Evolutionary conservation across 768 basidiomycete species (phyloP).

Genomic region (Favolaschia claudopus): DNA sequence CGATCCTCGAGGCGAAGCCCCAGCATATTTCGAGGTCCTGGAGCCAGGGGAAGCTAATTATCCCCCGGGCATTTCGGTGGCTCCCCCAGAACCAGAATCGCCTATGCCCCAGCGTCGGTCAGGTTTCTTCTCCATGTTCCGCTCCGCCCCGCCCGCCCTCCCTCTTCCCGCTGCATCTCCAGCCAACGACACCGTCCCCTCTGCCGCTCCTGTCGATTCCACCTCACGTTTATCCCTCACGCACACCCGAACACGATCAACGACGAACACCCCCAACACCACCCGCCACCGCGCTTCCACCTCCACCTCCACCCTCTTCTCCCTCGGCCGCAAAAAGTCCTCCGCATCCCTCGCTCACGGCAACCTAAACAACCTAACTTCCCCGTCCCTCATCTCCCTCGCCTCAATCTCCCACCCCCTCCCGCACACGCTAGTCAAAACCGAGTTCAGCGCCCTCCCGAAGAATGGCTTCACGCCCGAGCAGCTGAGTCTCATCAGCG

Average conservation of each 20-base stretch:
- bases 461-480: slow-evolving; percentile 67
- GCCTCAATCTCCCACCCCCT: slow-evolving; percentile 80
- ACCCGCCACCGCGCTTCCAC: slow-evolving; percentile 45
- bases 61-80: slow-evolving; percentile 19
- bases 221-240: slow-evolving; percentile 7
- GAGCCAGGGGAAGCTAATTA: slow-evolving; percentile 30
- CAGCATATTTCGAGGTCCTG: slow-evolving; percentile 71
- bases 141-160: slow-evolving; percentile 34
- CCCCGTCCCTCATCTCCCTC: slow-evolving; percentile 75
- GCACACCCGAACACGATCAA: slow-evolving; percentile 30
- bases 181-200: slow-evolving; percentile 11
- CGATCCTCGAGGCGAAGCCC: slow-evolving; percentile 68
- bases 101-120: slow-evolving; percentile 43
- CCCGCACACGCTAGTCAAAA: slow-evolving; percentile 73
- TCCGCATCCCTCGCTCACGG: slow-evolving; percentile 47
- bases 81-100: slow-evolving; percentile 29
- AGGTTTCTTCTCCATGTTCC: slow-evolving; percentile 53
- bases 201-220: slow-evolving; percentile 7
- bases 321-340: slow-evolving; percentile 57
- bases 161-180: slow-evolving; percentile 21
- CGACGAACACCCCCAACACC: slow-evolving; percentile 31
- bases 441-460: slow-evolving; percentile 72
- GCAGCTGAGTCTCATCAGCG: slow-evolving; percentile 71
- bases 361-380: slow-evolving; percentile 58
- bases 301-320: slow-evolving; percentile 55